A percentile compares a stretch with the other conserved stretches of the same genome.
These are phyloP conservation scores for Aspergillus sclerotioniger DNA, from an alignment of 495 filamentous ascomycete genomes.

Conservation along the genomic window DNA sequence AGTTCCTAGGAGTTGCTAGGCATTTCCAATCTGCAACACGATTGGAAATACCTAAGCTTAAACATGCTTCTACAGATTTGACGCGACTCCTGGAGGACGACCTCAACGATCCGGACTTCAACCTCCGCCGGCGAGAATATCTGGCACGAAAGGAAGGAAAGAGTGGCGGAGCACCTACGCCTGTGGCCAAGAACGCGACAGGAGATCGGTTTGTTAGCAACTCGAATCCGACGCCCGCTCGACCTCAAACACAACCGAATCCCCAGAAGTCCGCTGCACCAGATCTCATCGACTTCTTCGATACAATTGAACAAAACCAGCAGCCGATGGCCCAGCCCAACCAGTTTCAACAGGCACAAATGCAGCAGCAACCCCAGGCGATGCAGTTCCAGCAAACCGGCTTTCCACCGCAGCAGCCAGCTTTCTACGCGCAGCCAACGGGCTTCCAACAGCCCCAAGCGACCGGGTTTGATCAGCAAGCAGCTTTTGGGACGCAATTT, in stretches of 20 bases:
- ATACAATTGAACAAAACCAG: constrained; percentile 91
- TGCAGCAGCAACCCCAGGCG: constrained; percentile 29
- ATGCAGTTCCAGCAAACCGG: constrained; percentile 50
- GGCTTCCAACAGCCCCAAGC: constrained; percentile 31
- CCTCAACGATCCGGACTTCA: constrained; percentile 92
- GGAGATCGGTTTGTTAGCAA: constrained; percentile 24
- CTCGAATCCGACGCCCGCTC: constrained; percentile 15
- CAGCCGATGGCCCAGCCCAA: constrained; percentile 56
- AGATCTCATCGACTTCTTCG: constrained; percentile 97
- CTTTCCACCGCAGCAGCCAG: constrained; percentile 44
- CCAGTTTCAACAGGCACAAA: constrained; percentile 41
- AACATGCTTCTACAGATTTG: constrained; percentile 91
- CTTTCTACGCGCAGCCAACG: constrained; percentile 34
- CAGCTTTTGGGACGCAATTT: constrained; percentile 42
- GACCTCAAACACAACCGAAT: constrained; percentile 28
- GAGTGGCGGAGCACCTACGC: constrained; percentile 19
- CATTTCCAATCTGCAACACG: constrained; percentile 89
- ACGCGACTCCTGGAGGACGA: constrained; percentile 91
- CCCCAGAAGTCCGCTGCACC: constrained; percentile 58
- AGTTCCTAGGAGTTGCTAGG: constrained; percentile 82
- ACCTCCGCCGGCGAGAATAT: constrained; percentile 89
- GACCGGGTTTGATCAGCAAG: constrained; percentile 23
- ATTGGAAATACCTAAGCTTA: constrained; percentile 93
- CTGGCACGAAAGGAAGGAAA: constrained; percentile 81
- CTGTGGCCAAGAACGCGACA: constrained; percentile 25